Conservation (phyloP, 208 protist species). For the Plasmodiophora brassicae region DNA sequence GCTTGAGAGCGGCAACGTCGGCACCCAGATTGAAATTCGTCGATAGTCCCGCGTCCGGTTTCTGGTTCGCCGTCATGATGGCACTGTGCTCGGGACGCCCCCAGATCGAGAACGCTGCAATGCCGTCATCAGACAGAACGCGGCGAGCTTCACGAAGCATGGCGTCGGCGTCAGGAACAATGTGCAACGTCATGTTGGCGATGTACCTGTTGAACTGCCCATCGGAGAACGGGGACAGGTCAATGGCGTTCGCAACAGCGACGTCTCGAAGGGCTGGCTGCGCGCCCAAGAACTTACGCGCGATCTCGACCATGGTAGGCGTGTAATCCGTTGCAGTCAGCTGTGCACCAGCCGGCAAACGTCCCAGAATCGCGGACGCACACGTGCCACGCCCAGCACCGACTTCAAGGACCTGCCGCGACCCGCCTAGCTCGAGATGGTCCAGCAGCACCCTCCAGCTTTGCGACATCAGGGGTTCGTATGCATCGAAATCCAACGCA, state of each 20-base stretch:
- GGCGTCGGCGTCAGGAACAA: background rate
- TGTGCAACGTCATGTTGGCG: background rate
- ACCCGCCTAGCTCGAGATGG: background rate
- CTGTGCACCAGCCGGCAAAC: background rate
- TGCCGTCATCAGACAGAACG: background rate
- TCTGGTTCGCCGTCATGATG: background rate
- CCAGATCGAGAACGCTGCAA: background rate
- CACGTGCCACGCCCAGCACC: background rate
- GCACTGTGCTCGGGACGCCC: background rate
- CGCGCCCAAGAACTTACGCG: background rate
- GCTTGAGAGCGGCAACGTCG: background rate
- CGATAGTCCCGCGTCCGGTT: background rate
- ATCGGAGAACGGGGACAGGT: background rate
- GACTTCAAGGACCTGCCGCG: background rate
- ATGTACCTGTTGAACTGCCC: background rate
- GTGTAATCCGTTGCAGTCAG: background rate
- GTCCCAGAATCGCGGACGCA: background rate
- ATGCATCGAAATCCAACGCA: background rate
- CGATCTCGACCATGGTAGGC: background rate
- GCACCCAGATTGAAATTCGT: background rate
- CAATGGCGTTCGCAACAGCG: background rate
- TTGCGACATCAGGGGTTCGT: background rate
- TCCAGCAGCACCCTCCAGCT: background rate
- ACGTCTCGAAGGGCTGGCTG: background rate
- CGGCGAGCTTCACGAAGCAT: background rate